Conservation (phyloP, 192 early-diverging fungal species). For the Coemansia sp. region DNA sequence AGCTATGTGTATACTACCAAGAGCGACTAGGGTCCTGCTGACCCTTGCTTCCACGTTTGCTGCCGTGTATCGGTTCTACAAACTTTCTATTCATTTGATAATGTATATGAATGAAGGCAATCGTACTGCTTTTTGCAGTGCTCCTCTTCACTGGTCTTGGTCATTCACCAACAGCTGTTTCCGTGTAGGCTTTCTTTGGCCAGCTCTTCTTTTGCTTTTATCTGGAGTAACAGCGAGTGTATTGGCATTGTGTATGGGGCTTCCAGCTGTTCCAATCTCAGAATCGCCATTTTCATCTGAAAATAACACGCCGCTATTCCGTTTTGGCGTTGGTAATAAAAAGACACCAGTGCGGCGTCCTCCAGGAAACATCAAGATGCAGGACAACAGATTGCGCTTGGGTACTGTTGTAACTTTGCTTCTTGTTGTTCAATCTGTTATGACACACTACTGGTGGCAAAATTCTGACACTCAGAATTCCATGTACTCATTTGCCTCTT, state of each 20-base stretch:
- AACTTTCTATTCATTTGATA: background rate
- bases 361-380: background rate
- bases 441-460: no score
- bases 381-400: background rate
- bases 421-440: background rate
- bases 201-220: conserved; percentile 9
- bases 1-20: background rate
- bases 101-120: background rate
- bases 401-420: background rate
- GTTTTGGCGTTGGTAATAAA: background rate
- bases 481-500: no score
- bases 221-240: background rate
- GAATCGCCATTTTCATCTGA: background rate
- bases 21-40: no score
- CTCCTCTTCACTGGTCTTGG: background rate
- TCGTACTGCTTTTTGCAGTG: background rate
- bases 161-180: background rate
- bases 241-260: background rate
- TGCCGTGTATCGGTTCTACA: background rate
- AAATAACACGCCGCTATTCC: background rate
- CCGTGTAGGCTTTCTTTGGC: conserved; percentile 23
- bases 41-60: no score
- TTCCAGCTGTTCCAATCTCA: background rate
- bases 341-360: no score
- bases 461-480: no score